Percentiles rank a stretch among this genome's conserved stretches.
Conservation (phyloP, 1,284 basidiomycete genomes). For the Austroboletus olivaceoglutinosus region DNA sequence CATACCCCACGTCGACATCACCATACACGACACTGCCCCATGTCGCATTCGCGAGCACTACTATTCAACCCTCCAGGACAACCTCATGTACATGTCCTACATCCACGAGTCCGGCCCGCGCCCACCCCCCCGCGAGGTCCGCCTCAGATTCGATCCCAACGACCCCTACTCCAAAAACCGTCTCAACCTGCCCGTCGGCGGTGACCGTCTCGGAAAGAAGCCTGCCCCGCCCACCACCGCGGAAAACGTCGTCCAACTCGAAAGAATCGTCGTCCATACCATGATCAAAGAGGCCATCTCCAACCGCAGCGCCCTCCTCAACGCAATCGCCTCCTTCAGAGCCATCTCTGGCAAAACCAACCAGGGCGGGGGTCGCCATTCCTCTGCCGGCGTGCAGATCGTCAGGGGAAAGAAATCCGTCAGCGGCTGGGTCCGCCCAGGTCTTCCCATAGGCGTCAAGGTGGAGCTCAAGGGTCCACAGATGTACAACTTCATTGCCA, state of each 20-base stretch:
- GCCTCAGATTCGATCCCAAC: conserved; percentile 70
- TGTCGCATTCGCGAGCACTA: conserved; percentile 87
- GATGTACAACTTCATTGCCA: conserved; percentile 93
- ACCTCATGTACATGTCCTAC: conserved; percentile 96
- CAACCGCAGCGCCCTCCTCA: conserved; percentile 78
- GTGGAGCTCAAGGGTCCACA: conserved; percentile 86
- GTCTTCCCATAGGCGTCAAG: conserved; percentile 84
- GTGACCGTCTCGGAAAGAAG: conserved; percentile 62
- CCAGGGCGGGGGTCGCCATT: conserved; percentile 65
- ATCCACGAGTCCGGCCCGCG: conserved; percentile 62
- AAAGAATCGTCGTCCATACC: conserved; percentile 82
- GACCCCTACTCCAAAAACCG: conserved; percentile 81
- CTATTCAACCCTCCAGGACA: conserved; percentile 75
- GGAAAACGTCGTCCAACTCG: conserved; percentile 72
- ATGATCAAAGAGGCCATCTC: conserved; percentile 79
- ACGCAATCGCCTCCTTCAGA: conserved; percentile 83
- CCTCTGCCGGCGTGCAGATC: conserved; percentile 77
- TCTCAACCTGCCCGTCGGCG: conserved; percentile 71
- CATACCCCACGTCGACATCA: conserved; percentile 60
- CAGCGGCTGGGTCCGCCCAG: conserved; percentile 84
- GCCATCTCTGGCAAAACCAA: conserved; percentile 84
- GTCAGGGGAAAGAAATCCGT: conserved; percentile 77
- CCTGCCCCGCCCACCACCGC: conserved; percentile 62
- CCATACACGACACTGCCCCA: conserved; percentile 70
- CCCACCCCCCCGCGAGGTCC: conserved; percentile 54